Conservation (phyloP, 371 early-diverging fungal genomes). For the Basidiobolus meristosporus region DNA sequence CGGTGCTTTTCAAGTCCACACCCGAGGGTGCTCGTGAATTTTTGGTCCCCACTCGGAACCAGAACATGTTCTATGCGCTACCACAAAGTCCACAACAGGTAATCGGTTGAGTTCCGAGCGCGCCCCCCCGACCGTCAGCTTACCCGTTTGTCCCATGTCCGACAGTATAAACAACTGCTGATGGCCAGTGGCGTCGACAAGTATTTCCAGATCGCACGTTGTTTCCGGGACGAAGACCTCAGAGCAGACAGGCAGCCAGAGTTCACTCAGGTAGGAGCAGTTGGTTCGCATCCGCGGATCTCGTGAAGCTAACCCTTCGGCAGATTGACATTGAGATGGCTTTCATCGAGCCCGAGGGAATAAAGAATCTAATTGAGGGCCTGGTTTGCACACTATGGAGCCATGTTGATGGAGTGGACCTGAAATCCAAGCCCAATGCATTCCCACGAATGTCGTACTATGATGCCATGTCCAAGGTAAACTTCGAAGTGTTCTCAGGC, state of each 20-base stretch:
- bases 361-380: conserved; percentile 57
- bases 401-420: too few species aligned
- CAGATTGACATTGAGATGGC: conserved; percentile 83
- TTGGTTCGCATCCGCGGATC: background rate
- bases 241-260: conserved; percentile 86
- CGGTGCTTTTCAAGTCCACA: conserved; percentile 79
- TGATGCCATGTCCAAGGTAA: too few species aligned
- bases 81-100: conserved; percentile 88
- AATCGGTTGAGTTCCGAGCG: background rate
- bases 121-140: background rate
- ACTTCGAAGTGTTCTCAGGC: too few species aligned
- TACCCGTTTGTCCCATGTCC: conserved; percentile 2
- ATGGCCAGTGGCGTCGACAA: conserved; percentile 81
- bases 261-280: conserved; percentile 55
- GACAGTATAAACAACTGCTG: conserved; percentile 79
- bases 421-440: too few species aligned
- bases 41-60: conserved; percentile 70
- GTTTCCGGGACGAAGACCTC: conserved; percentile 81
- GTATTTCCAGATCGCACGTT: conserved; percentile 86
- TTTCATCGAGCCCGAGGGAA: conserved; percentile 45
- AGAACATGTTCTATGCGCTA: conserved; percentile 63
- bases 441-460: too few species aligned
- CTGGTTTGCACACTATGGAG: conserved; percentile 51
- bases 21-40: conserved; percentile 90
- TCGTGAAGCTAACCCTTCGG: background rate